phyloP scores from a whole-genome alignment of 2,329 filamentous ascomycete genomes.

The Gliomastix tumulicola region DNA sequence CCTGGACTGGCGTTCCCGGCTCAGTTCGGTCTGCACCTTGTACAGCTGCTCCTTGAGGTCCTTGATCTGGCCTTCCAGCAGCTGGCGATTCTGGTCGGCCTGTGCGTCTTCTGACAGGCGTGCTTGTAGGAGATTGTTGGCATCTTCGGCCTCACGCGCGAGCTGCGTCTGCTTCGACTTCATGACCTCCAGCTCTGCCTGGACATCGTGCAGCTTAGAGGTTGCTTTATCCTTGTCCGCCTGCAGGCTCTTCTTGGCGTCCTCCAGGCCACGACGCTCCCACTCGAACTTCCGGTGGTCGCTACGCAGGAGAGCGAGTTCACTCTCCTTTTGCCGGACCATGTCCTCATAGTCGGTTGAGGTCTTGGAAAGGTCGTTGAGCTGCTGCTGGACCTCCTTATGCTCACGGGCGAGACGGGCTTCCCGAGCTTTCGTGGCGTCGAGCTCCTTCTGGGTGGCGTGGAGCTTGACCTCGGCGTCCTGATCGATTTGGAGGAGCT shows the following conservation, averaged over 20 bases:
- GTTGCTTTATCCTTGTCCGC: constrained; percentile 75
- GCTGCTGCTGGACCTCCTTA: constrained; percentile 72
- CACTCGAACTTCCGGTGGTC: constrained; percentile 80
- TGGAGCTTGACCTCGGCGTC: constrained; percentile 83
- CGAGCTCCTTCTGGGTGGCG: constrained; percentile 70
- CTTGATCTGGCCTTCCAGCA: constrained; percentile 81
- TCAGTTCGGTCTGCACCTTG: constrained; percentile 79
- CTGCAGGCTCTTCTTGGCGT: constrained; percentile 65
- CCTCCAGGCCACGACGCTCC: constrained; percentile 71
- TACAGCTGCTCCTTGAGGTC: constrained; percentile 83
- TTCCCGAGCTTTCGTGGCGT: constrained; percentile 65
- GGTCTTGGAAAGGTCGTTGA: constrained; percentile 80
- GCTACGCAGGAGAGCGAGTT: constrained; percentile 74
- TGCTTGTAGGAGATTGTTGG: constrained; percentile 77
- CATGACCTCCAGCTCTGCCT: constrained; percentile 83
- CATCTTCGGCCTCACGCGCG: constrained; percentile 82
- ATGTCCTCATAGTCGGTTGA: constrained; percentile 95
- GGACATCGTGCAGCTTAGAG: constrained; percentile 70
- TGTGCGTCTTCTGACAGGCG: constrained; percentile 87
- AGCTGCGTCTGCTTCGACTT: constrained; percentile 77
- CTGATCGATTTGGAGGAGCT: constrained; percentile 78
- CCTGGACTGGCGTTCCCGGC: constrained; percentile 83
- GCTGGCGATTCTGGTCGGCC: constrained; percentile 70
- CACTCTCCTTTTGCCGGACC: constrained; percentile 88
- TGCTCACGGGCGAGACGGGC: constrained; percentile 76